Evolutionary conservation across 805 yeast species (phyloP).

Genomic region (Candida alai): DNA sequence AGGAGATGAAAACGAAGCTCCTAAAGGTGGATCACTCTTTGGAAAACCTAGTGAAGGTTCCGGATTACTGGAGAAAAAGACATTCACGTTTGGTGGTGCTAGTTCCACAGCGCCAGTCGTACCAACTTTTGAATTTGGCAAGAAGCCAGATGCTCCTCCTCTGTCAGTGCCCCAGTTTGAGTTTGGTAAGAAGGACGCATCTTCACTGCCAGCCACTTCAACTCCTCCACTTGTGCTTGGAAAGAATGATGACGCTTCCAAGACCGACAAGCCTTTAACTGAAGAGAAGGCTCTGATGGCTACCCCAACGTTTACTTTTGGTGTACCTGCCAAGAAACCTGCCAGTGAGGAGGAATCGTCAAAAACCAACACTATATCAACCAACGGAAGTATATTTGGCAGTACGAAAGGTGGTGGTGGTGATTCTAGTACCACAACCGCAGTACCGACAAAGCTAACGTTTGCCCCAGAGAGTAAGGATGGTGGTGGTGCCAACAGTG

Average conservation of each 20-base stretch:
- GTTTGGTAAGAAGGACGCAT: constrained; percentile 7
- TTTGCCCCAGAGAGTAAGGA: constrained; percentile 6
- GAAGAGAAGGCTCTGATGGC: neutral
- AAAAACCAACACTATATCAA: too few relatives aligned
- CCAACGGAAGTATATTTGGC: too few relatives aligned
- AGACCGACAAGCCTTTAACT: neutral
- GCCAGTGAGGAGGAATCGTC: too few relatives aligned
- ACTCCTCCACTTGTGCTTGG: constrained; percentile 7
- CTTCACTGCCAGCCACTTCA: constrained; percentile 4
- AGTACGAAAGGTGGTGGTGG: too few relatives aligned
- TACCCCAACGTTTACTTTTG: constrained; percentile 15
- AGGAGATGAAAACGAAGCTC: neutral
- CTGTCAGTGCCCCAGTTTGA: constrained; percentile 8
- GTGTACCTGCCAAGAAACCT: constrained; percentile 9
- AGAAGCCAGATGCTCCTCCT: constrained; percentile 1
- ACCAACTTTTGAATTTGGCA: constrained; percentile 4
- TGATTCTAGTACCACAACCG: too few relatives aligned
- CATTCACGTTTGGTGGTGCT: too few relatives aligned
- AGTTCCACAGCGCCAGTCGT: too few relatives aligned
- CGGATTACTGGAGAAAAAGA: too few relatives aligned
- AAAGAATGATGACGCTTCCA: constrained; percentile 3
- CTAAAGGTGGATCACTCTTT: neutral
- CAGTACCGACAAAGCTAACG: too few relatives aligned
- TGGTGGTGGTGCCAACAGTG: too few relatives aligned
- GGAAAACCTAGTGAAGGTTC: neutral